Evolutionary conservation across 1,284 basidiomycete genomes (phyloP).

Genomic region (Sporisorium iseilematis-ciliati): DNA sequence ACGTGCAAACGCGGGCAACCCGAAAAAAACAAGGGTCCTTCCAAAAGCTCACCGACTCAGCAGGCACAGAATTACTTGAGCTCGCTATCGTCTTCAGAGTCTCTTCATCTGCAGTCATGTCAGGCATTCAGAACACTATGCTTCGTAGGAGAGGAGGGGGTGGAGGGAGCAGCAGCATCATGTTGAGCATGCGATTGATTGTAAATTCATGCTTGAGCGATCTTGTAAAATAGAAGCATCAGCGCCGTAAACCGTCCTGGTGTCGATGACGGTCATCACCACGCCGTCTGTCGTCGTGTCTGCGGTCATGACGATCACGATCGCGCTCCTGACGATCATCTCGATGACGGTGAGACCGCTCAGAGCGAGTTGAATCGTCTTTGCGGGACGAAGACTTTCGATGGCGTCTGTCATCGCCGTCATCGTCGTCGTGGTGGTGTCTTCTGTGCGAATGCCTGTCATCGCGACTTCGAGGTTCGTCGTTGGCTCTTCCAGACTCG

Average conservation of each 20-base stretch:
- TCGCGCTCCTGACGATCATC: constrained; percentile 12
- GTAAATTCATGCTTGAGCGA: not conserved
- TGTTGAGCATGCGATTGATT: too few relatives aligned
- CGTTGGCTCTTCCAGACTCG: constrained; percentile 1
- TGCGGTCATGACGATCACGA: constrained; percentile 8
- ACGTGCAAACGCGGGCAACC: too few relatives aligned
- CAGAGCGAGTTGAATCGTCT: constrained; percentile 17
- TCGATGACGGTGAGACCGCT: constrained; percentile 11
- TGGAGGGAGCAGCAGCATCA: too few relatives aligned
- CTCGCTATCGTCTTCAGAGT: too few relatives aligned
- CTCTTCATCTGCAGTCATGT: too few relatives aligned
- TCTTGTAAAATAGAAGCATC: not conserved
- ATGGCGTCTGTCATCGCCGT: constrained; percentile 14
- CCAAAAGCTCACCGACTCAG: too few relatives aligned
- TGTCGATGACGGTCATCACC: constrained; percentile 12
- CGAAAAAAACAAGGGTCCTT: too few relatives aligned
- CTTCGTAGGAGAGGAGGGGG: too few relatives aligned
- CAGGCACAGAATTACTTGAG: too few relatives aligned
- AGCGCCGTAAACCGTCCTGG: constrained; percentile 16
- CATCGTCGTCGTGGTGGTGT: constrained; percentile 8
- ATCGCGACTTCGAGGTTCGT: constrained; percentile 10
- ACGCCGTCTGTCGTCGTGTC: constrained; percentile 9
- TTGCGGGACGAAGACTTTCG: constrained; percentile 21
- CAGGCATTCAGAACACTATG: too few relatives aligned
- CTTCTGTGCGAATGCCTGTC: constrained; percentile 14